Evolutionary conservation across 306 rosid species (phyloP), one percentile per base, ranked within the genome.

Genomic region (Biancaea sappan): DNA sequence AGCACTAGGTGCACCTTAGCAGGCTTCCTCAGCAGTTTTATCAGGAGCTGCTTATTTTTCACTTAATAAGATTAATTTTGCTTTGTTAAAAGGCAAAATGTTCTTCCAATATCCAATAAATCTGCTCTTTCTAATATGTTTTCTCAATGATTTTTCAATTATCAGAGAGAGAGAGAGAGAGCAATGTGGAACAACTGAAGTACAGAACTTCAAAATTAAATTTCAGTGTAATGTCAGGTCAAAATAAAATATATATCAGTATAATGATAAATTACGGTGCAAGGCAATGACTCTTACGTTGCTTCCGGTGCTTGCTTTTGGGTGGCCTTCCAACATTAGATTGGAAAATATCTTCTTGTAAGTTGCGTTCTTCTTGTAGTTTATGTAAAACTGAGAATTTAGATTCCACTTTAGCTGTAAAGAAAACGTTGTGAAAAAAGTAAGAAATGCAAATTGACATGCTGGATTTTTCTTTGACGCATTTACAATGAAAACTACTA

Each of bases 301-400:
- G 77, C 76, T 60, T 89, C 56, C 86, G 86, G 52, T n/a, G 92
- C 86, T 81, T 94, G 85, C 79, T 68, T 83, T 68, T 86, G 65
- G 88, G 80, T 37, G 86, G 81, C 59, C 13, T 83, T 31, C 59
- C 81, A 73, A 58, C 66, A 59, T 63, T 50, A 41, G 66, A 41
- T 71, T 4, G 70, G 8, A 51, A 62, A 60, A 44, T 13, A 65
- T 71, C 72, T 58, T 69, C 90, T 73, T 46, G 69, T 22, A 51
- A 47, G 28, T 18, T 61, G 15, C 21, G 81, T 58, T 81, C 82
- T 69, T 67, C 86, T 44, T 54, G 70, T 19, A 66, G 24, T 21
- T 35, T 64, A 31, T 19, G 74, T 12, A 72, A 58, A 21, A 65
- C 7, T 65, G 81, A 40, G 71, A 62, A 69, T 48, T 71, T 86